Percentiles rank a stretch among this genome's conserved stretches.
These are phyloP conservation scores for Schizochytrium sp. DNA, from an alignment of 108 stramenopile genomes.

Conservation along the genomic window DNA sequence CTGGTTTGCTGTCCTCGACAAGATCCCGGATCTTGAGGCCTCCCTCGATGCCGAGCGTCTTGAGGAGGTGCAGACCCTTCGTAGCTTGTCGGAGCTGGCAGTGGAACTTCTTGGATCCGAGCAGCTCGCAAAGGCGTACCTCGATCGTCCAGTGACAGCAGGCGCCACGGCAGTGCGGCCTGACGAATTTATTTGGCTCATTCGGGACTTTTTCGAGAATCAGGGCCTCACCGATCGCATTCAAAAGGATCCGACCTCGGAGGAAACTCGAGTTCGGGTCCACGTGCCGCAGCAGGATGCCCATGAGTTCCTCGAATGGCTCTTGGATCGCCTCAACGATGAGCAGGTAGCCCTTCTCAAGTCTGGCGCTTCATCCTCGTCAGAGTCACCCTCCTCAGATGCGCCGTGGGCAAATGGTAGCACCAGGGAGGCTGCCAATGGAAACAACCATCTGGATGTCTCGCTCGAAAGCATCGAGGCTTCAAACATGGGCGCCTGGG, in stretches of 20 bases:
- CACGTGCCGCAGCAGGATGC: constrained; percentile 9
- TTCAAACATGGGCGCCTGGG: neutral
- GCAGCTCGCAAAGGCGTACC: neutral
- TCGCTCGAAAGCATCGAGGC: no score
- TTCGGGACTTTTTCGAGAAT: neutral
- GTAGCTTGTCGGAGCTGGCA: neutral
- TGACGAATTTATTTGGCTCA: neutral
- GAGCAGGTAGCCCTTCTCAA: neutral
- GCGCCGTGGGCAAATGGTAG: neutral
- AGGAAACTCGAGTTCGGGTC: neutral
- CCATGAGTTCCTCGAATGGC: constrained; percentile 14
- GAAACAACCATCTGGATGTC: no score
- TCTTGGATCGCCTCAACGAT: neutral
- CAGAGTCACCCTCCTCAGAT: neutral
- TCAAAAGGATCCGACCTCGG: neutral
- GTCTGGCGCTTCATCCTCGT: neutral
- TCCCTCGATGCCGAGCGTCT: neutral
- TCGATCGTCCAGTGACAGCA: neutral
- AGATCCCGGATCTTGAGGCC: neutral
- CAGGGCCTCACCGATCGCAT: neutral
- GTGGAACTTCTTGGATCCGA: neutral
- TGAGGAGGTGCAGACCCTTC: neutral
- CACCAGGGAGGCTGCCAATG: neutral
- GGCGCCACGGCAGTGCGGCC: neutral
- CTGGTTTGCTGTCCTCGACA: neutral